Base-by-base conservation (phyloP, 495 filamentous ascomycete genomes). In the Penicillium steckii region DNA sequence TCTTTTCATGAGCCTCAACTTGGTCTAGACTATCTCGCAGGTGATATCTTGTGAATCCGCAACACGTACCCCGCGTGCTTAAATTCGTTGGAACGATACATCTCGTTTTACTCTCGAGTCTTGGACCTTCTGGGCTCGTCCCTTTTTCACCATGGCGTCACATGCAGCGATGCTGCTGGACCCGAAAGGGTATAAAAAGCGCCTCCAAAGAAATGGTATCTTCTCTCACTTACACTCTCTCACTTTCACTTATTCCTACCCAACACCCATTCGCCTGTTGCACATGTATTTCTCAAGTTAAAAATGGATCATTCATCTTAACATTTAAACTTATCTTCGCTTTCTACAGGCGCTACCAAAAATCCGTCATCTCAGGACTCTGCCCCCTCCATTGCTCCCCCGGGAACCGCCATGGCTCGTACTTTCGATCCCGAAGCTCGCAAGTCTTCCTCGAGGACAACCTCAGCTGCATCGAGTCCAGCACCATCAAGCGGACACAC, bases 141-240 rank as follows among this genome's bases (percentile, higher is more conserved):
- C n/a, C n/a, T n/a, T n/a, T n/a, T n/a, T n/a, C 46, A 61, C 17
- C 55, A 75, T 77, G 74, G 71, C 68, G 29, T 74, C 73, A 29
- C 57, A 70, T 40, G 66, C 74, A 24, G 70, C 71, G 25, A 73
- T 76, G 71, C 64, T 76, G 27, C 50, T 76, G 53, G 67, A 76
- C 50, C 74, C 72, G 26, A 67, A 69, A 52, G 64, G 53, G 35
- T 67, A 69, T 54, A 70, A 60, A 50, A 71, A 69, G 53, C 56
- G 58, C 45, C 40, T 61, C 8, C 57, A 66, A 30, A 58, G 57
- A 18, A 67, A 68, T 60, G 71, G 73, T 76, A 74, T 61, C 17
- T 8, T 44, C 48, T 44, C 52, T 43, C 13, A 56, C 50, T 25
- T 47, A 21, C 18, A 37, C 48, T 38, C 52, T 37, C 18, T 41